phyloP scores from a whole-genome alignment of 2,329 filamentous ascomycete species.

The Rhinocladiella mackenziei region DNA sequence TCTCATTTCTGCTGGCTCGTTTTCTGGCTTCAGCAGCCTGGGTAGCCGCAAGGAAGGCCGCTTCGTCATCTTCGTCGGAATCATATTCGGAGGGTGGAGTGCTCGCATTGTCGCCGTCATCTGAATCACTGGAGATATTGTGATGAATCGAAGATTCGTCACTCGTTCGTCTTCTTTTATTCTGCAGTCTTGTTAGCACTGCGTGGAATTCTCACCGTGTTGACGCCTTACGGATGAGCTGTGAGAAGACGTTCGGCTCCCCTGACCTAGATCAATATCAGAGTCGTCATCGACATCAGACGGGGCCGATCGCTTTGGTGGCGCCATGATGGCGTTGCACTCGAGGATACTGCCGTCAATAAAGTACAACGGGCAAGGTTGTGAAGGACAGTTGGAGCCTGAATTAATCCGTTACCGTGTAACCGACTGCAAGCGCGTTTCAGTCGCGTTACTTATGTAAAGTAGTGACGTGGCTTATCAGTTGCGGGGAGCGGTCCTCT shows the following conservation, averaged over 20 bases:
- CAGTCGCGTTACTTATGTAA: too few species aligned
- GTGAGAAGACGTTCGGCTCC: slow-evolving; percentile 7
- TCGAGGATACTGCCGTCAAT: not conserved
- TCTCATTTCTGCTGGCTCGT: slow-evolving; percentile 50
- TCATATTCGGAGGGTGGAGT: slow-evolving; percentile 23
- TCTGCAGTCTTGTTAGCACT: slow-evolving; percentile 12
- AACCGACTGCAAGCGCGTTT: not conserved
- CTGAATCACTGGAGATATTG: slow-evolving; percentile 14
- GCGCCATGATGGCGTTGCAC: slow-evolving; percentile 10
- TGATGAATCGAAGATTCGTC: slow-evolving; percentile 17
- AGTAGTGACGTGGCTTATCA: too few species aligned
- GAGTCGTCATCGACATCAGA: slow-evolving; percentile 8
- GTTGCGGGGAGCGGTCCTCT: too few species aligned
- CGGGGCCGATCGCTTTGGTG: slow-evolving; percentile 13
- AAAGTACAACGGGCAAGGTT: not conserved
- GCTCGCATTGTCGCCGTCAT: slow-evolving; percentile 12
- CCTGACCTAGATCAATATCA: not conserved
- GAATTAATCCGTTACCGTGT: not conserved
- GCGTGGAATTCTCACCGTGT: not conserved
- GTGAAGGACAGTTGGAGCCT: not conserved
- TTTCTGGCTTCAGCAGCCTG: slow-evolving; percentile 54
- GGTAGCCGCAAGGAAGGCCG: slow-evolving; percentile 58
- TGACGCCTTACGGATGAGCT: slow-evolving; percentile 10
- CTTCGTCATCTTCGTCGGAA: slow-evolving; percentile 27
- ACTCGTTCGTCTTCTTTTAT: slow-evolving; percentile 27